Conservation (phyloP, 2,329 filamentous ascomycete species). For the Spiromastix sp. region DNA sequence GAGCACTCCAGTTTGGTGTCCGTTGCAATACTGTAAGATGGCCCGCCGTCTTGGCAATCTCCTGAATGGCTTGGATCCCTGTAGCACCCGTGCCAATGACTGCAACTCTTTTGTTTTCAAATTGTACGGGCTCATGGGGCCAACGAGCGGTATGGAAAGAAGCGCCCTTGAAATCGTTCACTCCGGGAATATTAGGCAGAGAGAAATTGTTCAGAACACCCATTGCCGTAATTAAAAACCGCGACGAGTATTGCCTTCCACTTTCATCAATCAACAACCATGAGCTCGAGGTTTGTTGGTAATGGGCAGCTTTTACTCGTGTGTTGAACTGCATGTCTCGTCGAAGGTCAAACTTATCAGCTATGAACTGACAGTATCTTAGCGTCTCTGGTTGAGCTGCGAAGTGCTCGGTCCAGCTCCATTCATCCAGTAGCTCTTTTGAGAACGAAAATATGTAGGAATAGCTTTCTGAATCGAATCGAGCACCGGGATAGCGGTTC, state of each 20-base stretch:
- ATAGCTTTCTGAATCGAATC: constrained; percentile 27
- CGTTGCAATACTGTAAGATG: constrained; percentile 48
- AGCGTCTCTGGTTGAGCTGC: constrained; percentile 17
- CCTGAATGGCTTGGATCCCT: constrained; percentile 54
- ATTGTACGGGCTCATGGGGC: constrained; percentile 46
- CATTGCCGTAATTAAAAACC: constrained; percentile 12
- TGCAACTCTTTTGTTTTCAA: constrained; percentile 48
- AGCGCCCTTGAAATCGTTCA: constrained; percentile 43
- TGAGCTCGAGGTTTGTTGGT: constrained; percentile 5
- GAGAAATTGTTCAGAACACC: constrained; percentile 8
- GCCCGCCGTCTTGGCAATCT: constrained; percentile 43
- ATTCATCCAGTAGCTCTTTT: constrained; percentile 15
- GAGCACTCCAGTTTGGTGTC: constrained; percentile 54
- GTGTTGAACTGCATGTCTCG: constrained; percentile 15
- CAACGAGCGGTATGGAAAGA: constrained; percentile 53
- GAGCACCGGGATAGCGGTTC: constrained; percentile 36
- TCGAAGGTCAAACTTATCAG: constrained; percentile 13
- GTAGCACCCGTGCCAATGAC: constrained; percentile 56
- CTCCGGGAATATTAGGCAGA: too few species aligned
- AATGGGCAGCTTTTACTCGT: constrained; percentile 9
- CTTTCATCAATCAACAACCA: constrained; percentile 11
- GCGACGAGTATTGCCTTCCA: constrained; percentile 3
- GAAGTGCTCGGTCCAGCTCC: constrained; percentile 13
- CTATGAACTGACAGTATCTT: constrained; percentile 19
- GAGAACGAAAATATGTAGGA: constrained; percentile 20